Percentiles rank a stretch among this genome's conserved stretches.
Evolutionary conservation across 331 rosid genomes (phyloP).

Genomic region (Malus hybrid): DNA sequence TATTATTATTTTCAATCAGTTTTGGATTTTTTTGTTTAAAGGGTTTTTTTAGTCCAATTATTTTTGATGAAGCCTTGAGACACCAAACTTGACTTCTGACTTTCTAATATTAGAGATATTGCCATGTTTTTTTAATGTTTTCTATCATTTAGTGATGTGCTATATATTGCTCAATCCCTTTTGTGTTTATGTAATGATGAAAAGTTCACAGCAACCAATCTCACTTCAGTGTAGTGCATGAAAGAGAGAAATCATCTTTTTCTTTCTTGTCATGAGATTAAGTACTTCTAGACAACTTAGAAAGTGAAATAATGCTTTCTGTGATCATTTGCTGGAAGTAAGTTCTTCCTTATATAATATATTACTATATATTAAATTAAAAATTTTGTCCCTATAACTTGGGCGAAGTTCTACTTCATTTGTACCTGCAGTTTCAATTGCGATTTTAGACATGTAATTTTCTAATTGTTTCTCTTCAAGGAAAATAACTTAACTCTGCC

Average conservation of each 20-base stretch:
- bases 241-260: neutral
- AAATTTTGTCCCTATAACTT: too few relatives aligned
- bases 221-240: conserved; percentile 15
- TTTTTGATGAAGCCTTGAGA: too few relatives aligned
- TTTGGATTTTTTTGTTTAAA: too few relatives aligned
- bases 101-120: neutral
- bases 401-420: too few relatives aligned
- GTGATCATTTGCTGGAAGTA: conserved; percentile 6
- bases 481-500: too few relatives aligned
- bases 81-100: too few relatives aligned
- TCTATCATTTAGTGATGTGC: neutral
- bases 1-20: too few relatives aligned
- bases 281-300: neutral
- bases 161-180: neutral
- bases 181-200: conserved; percentile 19
- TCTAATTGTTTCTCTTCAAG: too few relatives aligned
- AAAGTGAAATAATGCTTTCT: neutral
- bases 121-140: conserved; percentile 3
- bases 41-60: too few relatives aligned
- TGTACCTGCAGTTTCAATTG: too few relatives aligned
- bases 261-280: neutral
- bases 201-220: conserved; percentile 15
- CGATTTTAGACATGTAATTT: too few relatives aligned
- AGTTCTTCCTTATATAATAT: conserved; percentile 1
- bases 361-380: too few relatives aligned